These are phyloP conservation scores for Conidiobolus incongruus DNA, from an alignment of 371 early-diverging fungal species.

Conservation along the genomic window DNA sequence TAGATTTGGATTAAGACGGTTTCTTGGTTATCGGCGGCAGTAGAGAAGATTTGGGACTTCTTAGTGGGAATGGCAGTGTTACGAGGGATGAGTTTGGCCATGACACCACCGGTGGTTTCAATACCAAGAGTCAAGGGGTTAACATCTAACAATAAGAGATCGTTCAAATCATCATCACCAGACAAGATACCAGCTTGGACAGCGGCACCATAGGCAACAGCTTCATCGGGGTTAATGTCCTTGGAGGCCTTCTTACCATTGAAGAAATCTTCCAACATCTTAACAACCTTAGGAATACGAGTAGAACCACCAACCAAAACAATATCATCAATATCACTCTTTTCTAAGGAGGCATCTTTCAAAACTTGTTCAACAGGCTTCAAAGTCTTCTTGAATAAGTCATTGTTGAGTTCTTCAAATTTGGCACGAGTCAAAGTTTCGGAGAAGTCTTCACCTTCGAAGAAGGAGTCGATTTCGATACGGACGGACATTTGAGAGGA, in stretches of 20 bases:
- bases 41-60: constrained; percentile 95
- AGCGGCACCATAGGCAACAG: no score
- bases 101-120: constrained; percentile 95
- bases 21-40: constrained; percentile 95
- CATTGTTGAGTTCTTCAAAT: constrained; percentile 79
- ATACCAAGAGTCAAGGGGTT: constrained; percentile 83
- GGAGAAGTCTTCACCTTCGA: constrained; percentile 94
- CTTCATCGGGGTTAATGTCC: constrained; percentile 97
- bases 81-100: constrained; percentile 89
- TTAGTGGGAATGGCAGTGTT: constrained; percentile 95
- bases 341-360: constrained; percentile 79
- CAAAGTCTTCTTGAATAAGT: constrained; percentile 83
- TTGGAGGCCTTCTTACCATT: constrained; percentile 82
- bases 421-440: constrained; percentile 88
- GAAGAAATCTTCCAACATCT: constrained; percentile 79
- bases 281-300: constrained; percentile 95
- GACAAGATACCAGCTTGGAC: constrained; percentile 94
- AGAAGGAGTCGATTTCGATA: constrained; percentile 88
- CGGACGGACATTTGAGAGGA: constrained; percentile 62
- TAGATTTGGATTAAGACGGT: constrained; percentile 93
- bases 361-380: constrained; percentile 94
- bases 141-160: constrained; percentile 53
- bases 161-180: constrained; percentile 27
- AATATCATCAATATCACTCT: constrained; percentile 86
- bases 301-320: constrained; percentile 99